Evolutionary conservation across 1,139 yeast species (phyloP).

Genomic region (Kodamaea alishanica): DNA sequence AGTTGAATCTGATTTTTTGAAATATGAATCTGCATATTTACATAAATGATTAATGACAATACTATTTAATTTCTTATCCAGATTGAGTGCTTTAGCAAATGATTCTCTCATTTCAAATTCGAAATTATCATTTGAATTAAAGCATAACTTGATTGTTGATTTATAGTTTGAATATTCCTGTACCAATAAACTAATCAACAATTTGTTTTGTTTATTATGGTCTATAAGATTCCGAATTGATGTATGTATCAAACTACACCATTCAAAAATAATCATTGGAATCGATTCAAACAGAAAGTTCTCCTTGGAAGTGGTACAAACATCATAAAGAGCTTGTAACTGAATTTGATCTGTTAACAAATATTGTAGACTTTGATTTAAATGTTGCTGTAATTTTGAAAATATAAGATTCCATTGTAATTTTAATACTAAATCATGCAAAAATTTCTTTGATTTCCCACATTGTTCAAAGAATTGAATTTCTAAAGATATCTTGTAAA

Average conservation of each 20-base stretch:
- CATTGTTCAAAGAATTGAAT: slow-evolving; percentile 17
- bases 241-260: slow-evolving; percentile 12
- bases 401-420: slow-evolving; percentile 34
- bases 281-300: slow-evolving; percentile 13
- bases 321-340: slow-evolving; percentile 7
- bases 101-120: slow-evolving; percentile 30
- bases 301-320: slow-evolving; percentile 9
- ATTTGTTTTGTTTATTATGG: slow-evolving; percentile 1
- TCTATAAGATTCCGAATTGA: slow-evolving; percentile 6
- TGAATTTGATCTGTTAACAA: slow-evolving; percentile 1
- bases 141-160: slow-evolving; percentile 6
- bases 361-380: slow-evolving; percentile 12
- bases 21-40: slow-evolving; percentile 33
- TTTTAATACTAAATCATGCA: slow-evolving; percentile 18
- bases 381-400: slow-evolving; percentile 18
- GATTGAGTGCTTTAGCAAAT: slow-evolving; percentile 23
- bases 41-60: slow-evolving; percentile 26
- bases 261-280: slow-evolving; percentile 10
- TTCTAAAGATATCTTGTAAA: slow-evolving; percentile 14
- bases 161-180: slow-evolving; percentile 6
- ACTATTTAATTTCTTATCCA: slow-evolving; percentile 16
- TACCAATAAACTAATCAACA: slow-evolving; percentile 6
- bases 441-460: slow-evolving; percentile 21
- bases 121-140: slow-evolving; percentile 17
- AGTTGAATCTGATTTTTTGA: slow-evolving; percentile 14